A percentile compares a stretch with the other conserved stretches of the same genome.
phyloP scores from a whole-genome alignment of 148 eudicot species.

The Pharnaceum exiguum region DNA sequence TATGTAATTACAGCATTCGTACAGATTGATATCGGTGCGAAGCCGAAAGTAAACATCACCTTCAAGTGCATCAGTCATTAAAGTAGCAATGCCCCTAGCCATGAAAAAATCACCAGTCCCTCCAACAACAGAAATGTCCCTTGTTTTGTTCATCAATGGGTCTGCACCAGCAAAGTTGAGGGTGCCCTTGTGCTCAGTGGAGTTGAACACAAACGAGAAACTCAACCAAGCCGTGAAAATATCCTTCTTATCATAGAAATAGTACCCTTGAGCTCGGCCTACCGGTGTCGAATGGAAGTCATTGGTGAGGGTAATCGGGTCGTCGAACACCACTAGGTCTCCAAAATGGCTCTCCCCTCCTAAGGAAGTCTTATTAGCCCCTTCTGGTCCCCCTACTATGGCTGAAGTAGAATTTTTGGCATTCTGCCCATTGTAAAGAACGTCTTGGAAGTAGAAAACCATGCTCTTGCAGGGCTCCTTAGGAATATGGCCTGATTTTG shows the following conservation, averaged over 20 bases:
- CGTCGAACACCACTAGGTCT: constrained; percentile 54
- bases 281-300: constrained; percentile 46
- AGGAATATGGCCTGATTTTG: not conserved
- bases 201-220: constrained; percentile 51
- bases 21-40: constrained; percentile 47
- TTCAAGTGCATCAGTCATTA: constrained; percentile 52
- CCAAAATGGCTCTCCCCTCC: constrained; percentile 45
- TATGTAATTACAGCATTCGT: constrained; percentile 43
- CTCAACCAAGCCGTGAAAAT: constrained; percentile 53
- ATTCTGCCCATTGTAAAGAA: constrained; percentile 48
- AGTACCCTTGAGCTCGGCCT: constrained; percentile 69
- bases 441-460: constrained; percentile 52
- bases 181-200: constrained; percentile 38
- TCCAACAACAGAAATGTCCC: constrained; percentile 65
- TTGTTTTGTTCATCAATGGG: constrained; percentile 53
- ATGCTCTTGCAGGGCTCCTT: constrained; percentile 37
- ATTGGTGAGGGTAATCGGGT: constrained; percentile 63
- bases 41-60: constrained; percentile 68
- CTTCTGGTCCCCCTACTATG: constrained; percentile 41
- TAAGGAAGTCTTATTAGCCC: constrained; percentile 42
- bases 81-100: constrained; percentile 66
- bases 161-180: constrained; percentile 65
- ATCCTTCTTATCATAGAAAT: constrained; percentile 43
- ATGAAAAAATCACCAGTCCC: constrained; percentile 84
- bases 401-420: constrained; percentile 51